Evolutionary conservation across 169 alveolate genomes (phyloP), one percentile per base, ranked within the genome.

Genomic region (Plasmodium cynomolgi): DNA sequence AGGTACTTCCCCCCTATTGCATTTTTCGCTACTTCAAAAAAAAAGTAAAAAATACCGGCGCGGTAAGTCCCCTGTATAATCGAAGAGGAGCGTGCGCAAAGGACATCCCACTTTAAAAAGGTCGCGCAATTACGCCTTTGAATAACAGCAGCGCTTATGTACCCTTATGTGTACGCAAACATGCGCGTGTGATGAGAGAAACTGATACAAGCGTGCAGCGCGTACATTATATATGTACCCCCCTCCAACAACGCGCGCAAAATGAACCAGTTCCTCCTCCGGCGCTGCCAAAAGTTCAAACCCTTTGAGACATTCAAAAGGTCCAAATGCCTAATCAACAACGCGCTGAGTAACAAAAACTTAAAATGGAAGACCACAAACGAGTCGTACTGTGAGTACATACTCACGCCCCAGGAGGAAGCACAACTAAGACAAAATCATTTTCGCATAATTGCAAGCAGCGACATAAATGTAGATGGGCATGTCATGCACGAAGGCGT

Each of bases 311-410:
- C 47, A n/a, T 34, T 72, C 47, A 88, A 88, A 88, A 79, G 94
- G 29, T 88, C 68, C 73, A 88, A 88, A 58, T 88, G 94, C 83
- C n/a, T 79, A 77, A 56, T 88, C 47, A 81, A 88, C 72, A 88
- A 88, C 47, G 17, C 75, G 9, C 47, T 88, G 5, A 79, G 44
- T 26, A 86, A 62, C 33, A 79, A 88, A 39, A 88, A 88, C 29
- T 31, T 88, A 79, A 77, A 41, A 80, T 88, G 94, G 94, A 88
- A 54, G 68, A 88, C 94, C 17, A 88, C 94, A 23, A 88, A 77
- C 54, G 94, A 88, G 33, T 88, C 94, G 15, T 88, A 88, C 56
- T 88, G 94, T 62, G 94, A 88, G 81, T 88, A 88, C 72, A 88
- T 88, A 33, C 75, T 88, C 41, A 88, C 41, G 31, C 82, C 80